Base-by-base conservation (phyloP, 257 asterid species). In the Petunia axillaris region DNA sequence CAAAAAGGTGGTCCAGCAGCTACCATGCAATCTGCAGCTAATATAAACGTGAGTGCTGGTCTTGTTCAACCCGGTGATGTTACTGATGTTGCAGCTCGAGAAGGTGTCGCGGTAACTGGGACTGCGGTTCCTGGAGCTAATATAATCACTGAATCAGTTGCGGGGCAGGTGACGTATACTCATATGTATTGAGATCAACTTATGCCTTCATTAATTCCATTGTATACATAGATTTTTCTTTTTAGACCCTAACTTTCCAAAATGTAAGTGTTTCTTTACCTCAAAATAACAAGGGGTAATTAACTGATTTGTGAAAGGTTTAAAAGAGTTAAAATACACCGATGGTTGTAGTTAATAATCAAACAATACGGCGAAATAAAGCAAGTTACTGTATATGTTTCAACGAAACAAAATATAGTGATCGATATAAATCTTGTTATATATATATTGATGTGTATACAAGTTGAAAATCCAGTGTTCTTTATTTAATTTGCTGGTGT, bases 1-100 rank as follows among this genome's bases (percentile, higher is more conserved):
- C 91, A 82, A 79, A 87, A 85, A 44, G 90, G 91, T 36, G 93
- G 96, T 16, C 77, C 94, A 2, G 97, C 94, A 3, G 91, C 91
- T 39, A 70, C 82, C 75, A 88, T 90, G 98, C 92, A 85, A 79
- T 79, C 94, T 4, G 94, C 94, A 1, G 93, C 97, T 70, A 59
- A 86, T 48, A 41, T 53, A 2, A 91, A 93, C 38, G 92, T 88
- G 62, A 84, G 83, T 73, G 88, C 89, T 4, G 96, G 96, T 11
- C 74, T 87, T 44, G 93, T 91, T 4, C 77, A 84, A 74, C 94
- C 89, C 58, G 35, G 66, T 0, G 91, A 89, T 3, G 82, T 80
- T 43, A 81, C 94, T 0, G 88, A 84, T 5, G 73, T 86, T 8
- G 90, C 90, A 0, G 81, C 77, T 11, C 14, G 55, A 4, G 77